Percentiles rank a stretch among this genome's conserved stretches.
These are phyloP conservation scores for Calonectria hongkongensis DNA, from an alignment of 2,329 filamentous ascomycete genomes.

Conservation along the genomic window DNA sequence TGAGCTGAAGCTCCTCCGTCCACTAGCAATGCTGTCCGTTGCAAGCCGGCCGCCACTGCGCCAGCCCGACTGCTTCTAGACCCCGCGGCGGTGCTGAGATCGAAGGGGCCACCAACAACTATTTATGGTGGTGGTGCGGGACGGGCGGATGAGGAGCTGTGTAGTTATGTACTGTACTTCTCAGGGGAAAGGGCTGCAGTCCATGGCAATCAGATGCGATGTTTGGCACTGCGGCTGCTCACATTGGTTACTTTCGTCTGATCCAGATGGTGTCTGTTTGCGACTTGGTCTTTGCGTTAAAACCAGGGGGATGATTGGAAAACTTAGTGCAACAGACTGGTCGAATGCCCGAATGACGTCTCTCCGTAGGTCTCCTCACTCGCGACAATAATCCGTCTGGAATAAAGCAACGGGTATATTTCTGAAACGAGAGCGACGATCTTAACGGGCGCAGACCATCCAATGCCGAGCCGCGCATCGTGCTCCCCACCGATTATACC, in stretches of 20 bases:
- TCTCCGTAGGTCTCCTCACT: conserved; percentile 10
- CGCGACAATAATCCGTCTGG: conserved; percentile 30
- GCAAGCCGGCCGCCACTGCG: conserved; percentile 28
- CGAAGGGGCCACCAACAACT: background rate
- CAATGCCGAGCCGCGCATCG: background rate
- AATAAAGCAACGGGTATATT: conserved; percentile 31
- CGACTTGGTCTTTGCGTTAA: conserved; percentile 5
- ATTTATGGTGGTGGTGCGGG: conserved; percentile 20
- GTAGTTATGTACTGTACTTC: conserved; percentile 25
- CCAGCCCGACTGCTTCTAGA: conserved; percentile 24
- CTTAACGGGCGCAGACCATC: conserved; percentile 24
- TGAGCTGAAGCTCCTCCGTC: conserved; percentile 8
- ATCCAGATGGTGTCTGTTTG: background rate
- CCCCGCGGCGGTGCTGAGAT: conserved; percentile 15
- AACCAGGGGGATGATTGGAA: background rate
- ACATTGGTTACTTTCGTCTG: conserved; percentile 15
- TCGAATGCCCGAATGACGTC: conserved; percentile 17
- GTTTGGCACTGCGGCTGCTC: background rate
- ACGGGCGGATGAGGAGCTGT: background rate
- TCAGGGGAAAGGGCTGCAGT: background rate
- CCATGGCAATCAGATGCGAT: background rate
- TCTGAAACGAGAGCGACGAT: conserved; percentile 37
- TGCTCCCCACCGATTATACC: conserved; percentile 22
- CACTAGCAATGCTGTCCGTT: conserved; percentile 15
- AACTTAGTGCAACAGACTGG: conserved; percentile 22